A percentile compares a stretch with the other conserved stretches of the same genome.
These are phyloP conservation scores for Ceratobasidium sp. DNA, from an alignment of 1,284 basidiomycete genomes.

Conservation along the genomic window DNA sequence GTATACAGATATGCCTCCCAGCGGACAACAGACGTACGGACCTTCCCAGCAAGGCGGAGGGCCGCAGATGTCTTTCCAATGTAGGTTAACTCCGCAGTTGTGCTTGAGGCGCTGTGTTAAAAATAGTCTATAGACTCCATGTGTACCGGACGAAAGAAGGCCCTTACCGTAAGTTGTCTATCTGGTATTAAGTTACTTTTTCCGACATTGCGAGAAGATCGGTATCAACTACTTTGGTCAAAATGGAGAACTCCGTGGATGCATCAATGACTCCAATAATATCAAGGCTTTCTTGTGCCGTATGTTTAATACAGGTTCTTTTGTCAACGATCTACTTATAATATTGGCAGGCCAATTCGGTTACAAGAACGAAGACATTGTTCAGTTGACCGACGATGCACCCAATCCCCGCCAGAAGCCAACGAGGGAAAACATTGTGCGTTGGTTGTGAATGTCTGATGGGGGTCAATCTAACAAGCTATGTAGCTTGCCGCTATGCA, in stretches of 20 bases:
- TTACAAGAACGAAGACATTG: slow-evolving; percentile 83
- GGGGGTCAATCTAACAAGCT: neutral
- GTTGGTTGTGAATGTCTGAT: slow-evolving; percentile 44
- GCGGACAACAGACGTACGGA: slow-evolving; percentile 24
- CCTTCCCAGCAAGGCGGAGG: slow-evolving; percentile 21
- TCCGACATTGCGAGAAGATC: slow-evolving; percentile 57
- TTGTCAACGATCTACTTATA: neutral
- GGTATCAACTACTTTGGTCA: slow-evolving; percentile 85
- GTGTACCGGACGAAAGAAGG: slow-evolving; percentile 81
- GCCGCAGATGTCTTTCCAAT: slow-evolving; percentile 29
- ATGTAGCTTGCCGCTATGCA: slow-evolving; percentile 80
- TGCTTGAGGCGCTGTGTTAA: neutral
- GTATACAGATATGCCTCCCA: slow-evolving; percentile 24
- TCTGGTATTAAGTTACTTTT: neutral
- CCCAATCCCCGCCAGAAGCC: slow-evolving; percentile 69
- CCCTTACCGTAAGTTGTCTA: slow-evolving; percentile 66
- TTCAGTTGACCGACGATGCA: slow-evolving; percentile 83
- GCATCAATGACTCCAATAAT: slow-evolving; percentile 88
- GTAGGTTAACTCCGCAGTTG: neutral
- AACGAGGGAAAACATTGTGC: slow-evolving; percentile 82
- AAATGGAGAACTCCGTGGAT: slow-evolving; percentile 70
- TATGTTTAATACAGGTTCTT: slow-evolving; percentile 49
- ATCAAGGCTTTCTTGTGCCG: slow-evolving; percentile 75
- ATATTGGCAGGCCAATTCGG: slow-evolving; percentile 61
- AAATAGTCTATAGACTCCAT: slow-evolving; percentile 62